A percentile compares a stretch with the other conserved stretches of the same genome.
Conservation (phyloP, 2,329 filamentous ascomycete genomes). For the Davidsoniella virescens region DNA sequence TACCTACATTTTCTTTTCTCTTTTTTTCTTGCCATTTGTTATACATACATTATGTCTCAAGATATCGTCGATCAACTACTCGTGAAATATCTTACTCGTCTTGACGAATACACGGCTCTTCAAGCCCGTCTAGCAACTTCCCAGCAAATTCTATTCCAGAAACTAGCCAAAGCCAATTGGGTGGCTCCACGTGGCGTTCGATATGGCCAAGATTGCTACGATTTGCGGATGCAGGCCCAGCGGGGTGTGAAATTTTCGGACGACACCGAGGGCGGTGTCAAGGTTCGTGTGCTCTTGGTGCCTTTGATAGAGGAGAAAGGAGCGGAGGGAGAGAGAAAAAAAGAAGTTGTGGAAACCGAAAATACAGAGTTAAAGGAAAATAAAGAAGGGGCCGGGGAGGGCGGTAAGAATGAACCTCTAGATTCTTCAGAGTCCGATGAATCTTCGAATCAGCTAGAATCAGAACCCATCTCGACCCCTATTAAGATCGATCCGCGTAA, state of each 20-base stretch:
- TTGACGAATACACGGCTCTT: slow-evolving; percentile 50
- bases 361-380: slow-evolving; percentile 2
- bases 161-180: slow-evolving; percentile 62
- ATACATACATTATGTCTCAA: slow-evolving; percentile 13
- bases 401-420: slow-evolving; percentile 9
- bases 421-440: not conserved
- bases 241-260: slow-evolving; percentile 23
- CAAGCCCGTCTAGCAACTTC: slow-evolving; percentile 35
- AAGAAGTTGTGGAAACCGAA: slow-evolving; percentile 12
- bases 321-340: not conserved
- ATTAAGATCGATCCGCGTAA: slow-evolving; percentile 21
- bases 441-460: not conserved
- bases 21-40: not conserved
- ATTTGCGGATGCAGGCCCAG: slow-evolving; percentile 53
- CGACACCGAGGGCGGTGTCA: not conserved
- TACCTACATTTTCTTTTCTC: not conserved
- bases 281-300: slow-evolving; percentile 1
- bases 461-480: not conserved
- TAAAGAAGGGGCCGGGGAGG: slow-evolving; percentile 7
- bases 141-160: slow-evolving; percentile 39
- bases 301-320: slow-evolving; percentile 5
- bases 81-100: slow-evolving; percentile 45
- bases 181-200: slow-evolving; percentile 43
- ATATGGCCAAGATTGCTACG: slow-evolving; percentile 56
- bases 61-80: slow-evolving; percentile 44